phyloP scores from a whole-genome alignment of 2,329 filamentous ascomycete genomes.

The Penicillium hordei region DNA sequence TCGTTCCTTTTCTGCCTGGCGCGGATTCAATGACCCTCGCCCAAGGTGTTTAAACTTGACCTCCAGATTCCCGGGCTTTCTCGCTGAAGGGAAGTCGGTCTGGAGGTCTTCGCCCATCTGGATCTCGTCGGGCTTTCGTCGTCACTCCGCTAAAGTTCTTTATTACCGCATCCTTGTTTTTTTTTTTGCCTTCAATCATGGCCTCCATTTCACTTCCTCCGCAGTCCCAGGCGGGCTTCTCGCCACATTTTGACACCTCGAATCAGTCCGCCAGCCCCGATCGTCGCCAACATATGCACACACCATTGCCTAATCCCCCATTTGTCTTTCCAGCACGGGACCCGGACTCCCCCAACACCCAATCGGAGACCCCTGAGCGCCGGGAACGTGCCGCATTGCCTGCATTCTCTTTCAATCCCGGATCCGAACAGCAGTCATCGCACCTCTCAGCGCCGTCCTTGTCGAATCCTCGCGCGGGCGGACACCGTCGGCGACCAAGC shows the following conservation, averaged over 20 bases:
- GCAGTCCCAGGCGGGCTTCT: conserved; percentile 28
- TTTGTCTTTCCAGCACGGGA: conserved; percentile 62
- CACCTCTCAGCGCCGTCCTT: conserved; percentile 55
- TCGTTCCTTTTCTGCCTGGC: conserved; percentile 24
- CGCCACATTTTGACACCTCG: conserved; percentile 30
- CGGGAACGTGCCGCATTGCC: conserved; percentile 34
- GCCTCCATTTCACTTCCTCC: conserved; percentile 40
- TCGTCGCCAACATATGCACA: conserved; percentile 31
- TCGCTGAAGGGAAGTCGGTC: conserved; percentile 24
- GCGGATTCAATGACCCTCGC: conserved; percentile 28
- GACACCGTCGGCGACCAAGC: conserved; percentile 75
- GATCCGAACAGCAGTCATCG: conserved; percentile 27
- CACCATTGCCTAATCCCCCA: conserved; percentile 57
- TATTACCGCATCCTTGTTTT: conserved; percentile 7
- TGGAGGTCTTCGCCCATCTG: conserved; percentile 28
- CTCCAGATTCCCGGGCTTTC: conserved; percentile 29
- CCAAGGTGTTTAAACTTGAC: conserved; percentile 19
- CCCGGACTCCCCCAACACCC: conserved; percentile 34
- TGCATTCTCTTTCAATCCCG: conserved; percentile 41
- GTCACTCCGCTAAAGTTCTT: conserved; percentile 11
- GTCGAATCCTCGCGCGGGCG: conserved; percentile 55
- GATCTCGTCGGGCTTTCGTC: conserved; percentile 15
- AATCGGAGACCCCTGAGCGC: conserved; percentile 52
- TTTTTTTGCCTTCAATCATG: conserved; percentile 24
- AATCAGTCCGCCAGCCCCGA: conserved; percentile 19